Conservation (phyloP, 1,139 yeast genomes). For the Scheffersomyces titani region DNA sequence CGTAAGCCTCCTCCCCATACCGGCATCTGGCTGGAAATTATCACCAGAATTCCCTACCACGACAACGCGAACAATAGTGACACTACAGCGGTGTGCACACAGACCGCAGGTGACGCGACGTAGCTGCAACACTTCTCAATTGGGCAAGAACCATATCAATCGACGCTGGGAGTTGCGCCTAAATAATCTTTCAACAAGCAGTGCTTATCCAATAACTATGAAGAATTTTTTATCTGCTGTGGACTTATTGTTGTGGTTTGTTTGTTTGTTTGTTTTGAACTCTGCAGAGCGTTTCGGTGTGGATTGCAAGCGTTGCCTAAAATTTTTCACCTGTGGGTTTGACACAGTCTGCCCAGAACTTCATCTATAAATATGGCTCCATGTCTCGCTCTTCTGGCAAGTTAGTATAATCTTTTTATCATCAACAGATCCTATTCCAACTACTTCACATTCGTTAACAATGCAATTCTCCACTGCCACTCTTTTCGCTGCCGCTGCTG, state of each 20-base stretch:
- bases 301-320: neutral
- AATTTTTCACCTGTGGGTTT: neutral
- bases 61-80: too few relatives aligned
- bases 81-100: too few relatives aligned
- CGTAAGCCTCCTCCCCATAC: too few relatives aligned
- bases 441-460: constrained; percentile 26
- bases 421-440: constrained; percentile 13
- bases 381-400: neutral
- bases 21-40: too few relatives aligned
- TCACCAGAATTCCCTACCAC: too few relatives aligned
- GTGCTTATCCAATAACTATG: too few relatives aligned
- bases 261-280: neutral
- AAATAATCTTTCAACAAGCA: too few relatives aligned
- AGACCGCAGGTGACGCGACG: neutral
- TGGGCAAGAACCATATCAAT: neutral
- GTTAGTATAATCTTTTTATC: constrained; percentile 10
- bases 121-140: neutral
- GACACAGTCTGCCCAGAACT: neutral
- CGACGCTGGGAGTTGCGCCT: neutral
- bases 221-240: too few relatives aligned
- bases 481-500: constrained; percentile 25
- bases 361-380: neutral
- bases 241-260: neutral
- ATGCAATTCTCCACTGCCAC: constrained; percentile 29
- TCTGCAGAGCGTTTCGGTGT: neutral